phyloP scores from a whole-genome alignment of 441 rosid genomes.

The Euphorbia corollata region DNA sequence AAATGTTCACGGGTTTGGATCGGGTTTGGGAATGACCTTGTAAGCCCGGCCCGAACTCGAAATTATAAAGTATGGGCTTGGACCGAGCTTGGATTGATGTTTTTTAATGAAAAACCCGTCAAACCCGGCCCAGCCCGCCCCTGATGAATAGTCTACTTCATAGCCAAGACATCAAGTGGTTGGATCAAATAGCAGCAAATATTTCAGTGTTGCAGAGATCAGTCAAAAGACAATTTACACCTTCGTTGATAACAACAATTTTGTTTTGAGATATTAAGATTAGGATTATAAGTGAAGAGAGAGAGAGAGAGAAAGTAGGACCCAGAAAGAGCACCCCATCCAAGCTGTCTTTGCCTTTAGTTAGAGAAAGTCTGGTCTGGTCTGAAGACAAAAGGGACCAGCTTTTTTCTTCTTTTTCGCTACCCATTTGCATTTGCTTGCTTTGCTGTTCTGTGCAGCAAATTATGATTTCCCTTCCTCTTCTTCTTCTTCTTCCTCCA shows the following conservation, averaged over 20 bases:
- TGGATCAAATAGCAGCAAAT: background rate
- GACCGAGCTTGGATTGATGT: too few species aligned
- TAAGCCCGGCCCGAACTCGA: too few species aligned
- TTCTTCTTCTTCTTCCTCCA: background rate
- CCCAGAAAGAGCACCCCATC: slow-evolving; percentile 7
- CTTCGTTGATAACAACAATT: background rate
- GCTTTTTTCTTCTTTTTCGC: background rate
- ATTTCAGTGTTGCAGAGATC: background rate
- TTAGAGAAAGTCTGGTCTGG: slow-evolving; percentile 1
- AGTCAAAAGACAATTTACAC: background rate
- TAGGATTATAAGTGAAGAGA: background rate
- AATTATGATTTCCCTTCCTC: slow-evolving; percentile 16
- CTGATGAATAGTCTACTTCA: too few species aligned
- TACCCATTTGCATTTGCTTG: background rate
- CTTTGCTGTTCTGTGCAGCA: slow-evolving; percentile 8
- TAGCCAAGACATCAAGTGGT: background rate
- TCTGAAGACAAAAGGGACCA: slow-evolving; percentile 7
- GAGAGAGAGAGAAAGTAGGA: background rate
- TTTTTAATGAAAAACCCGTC: too few species aligned
- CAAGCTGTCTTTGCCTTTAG: slow-evolving; percentile 15
- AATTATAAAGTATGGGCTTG: too few species aligned
- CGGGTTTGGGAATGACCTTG: too few species aligned
- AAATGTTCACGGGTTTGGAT: too few species aligned
- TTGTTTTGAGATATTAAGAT: background rate
- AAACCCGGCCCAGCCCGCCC: too few species aligned